Base-by-base conservation (phyloP, 2,329 filamentous ascomycete genomes). In the Aureobasidium musti region DNA sequence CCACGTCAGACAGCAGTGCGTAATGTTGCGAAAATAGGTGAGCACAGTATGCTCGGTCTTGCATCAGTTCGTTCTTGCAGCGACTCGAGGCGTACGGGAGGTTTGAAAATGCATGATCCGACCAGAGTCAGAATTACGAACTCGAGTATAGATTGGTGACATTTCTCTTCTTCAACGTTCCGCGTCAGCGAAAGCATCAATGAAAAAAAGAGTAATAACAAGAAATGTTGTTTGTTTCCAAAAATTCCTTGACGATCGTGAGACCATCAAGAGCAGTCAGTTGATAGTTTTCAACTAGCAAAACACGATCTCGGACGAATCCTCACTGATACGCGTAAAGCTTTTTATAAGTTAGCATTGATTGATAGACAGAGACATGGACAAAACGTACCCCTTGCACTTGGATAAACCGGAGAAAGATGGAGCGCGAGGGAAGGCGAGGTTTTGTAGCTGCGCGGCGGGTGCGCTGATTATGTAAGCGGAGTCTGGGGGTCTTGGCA, bases 231-330 rank as follows among this genome's bases (percentile, higher is more conserved):
- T 45, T 28, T 59, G 39, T 74, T 83, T 85, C 81, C 89, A 91
- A 92, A 92, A 89, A 92, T 92, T 92, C 89, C 89, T 84, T 84
- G 82, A 81, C 86, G 85, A 84, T 17, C 37, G n/a, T 39, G 82
- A 84, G 85, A 84, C 88, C 86, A 85, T 84, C 80, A 84, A 82
- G 83, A 92, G 89, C 83, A 83, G 89, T 91, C 89, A 90, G 73
- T 73, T 86, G 83, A 82, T 90, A 91, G 89, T 90, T 91, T 90
- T 90, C 89, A 91, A 91, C 88, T 90, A 91, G 89, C 89, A 91
- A 91, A 91, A 91, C 84, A 85, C 86, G 85, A 86, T 87, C 88
- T 92, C 90, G 87, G 90, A 91, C 87, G 85, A 87, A 88, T 91
- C 89, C 87, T 92, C 89, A 92, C 87, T 63, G 88, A 86, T 86